Conservation (phyloP, 2,329 filamentous ascomycete genomes). For the Xylaria sp. region DNA sequence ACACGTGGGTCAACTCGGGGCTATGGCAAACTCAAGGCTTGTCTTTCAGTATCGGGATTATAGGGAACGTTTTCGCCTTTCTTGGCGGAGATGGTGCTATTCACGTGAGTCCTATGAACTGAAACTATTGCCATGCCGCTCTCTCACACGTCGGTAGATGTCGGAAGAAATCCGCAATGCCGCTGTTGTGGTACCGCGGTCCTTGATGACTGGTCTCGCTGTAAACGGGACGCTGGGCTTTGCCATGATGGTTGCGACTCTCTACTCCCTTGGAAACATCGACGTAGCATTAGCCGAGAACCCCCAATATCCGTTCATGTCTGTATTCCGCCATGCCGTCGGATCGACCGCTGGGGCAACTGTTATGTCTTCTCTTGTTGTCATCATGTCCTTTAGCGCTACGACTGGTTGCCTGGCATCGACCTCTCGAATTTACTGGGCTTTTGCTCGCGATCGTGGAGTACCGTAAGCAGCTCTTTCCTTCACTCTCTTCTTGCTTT, state of each 20-base stretch:
- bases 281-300: constrained; percentile 56
- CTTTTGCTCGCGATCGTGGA: constrained; percentile 54
- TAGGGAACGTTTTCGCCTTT: constrained; percentile 40
- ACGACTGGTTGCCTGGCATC: constrained; percentile 67
- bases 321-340: constrained; percentile 65
- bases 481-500: background rate
- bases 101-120: constrained; percentile 32
- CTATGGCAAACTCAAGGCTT: constrained; percentile 43
- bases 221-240: constrained; percentile 66
- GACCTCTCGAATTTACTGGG: constrained; percentile 67
- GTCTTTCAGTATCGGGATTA: constrained; percentile 38
- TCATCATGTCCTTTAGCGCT: constrained; percentile 60
- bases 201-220: constrained; percentile 60
- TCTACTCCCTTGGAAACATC: constrained; percentile 65
- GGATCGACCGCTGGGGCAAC: constrained; percentile 59
- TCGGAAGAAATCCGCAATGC: constrained; percentile 61
- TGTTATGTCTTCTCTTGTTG: constrained; percentile 61
- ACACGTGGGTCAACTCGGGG: constrained; percentile 43
- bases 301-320: constrained; percentile 68
- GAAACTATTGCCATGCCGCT: background rate
- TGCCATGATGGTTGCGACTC: constrained; percentile 65
- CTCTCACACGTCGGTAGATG: constrained; percentile 49
- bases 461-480: constrained; percentile 30
- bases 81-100: constrained; percentile 40
- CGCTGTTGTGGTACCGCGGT: constrained; percentile 60